Evolutionary conservation across 345 rosid genomes (phyloP), one percentile per base, ranked within the genome.

Genomic region (Hevea brasiliensis): DNA sequence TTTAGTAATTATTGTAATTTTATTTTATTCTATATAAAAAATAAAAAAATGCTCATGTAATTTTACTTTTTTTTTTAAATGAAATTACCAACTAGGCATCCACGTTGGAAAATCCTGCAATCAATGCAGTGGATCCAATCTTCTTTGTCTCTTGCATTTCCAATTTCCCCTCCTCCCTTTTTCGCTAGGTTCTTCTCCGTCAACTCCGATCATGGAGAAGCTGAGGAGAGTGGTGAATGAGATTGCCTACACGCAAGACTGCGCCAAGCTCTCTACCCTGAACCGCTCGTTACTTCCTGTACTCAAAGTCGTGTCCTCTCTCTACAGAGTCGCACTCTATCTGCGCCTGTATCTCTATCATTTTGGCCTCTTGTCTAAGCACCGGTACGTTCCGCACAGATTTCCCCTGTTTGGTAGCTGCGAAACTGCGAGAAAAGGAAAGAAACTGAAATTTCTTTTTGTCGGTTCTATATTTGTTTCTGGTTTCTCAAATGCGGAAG

Each of bases 301-400:
- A 1, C 76, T 64, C 70, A 23, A 64, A 4, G 11, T 65, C 14
- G 23, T 45, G 17, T 73, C 76, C 23, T 73, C 63, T 9, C 44
- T 65, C 50, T 64, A 42, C 55, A 6, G 9, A 3, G 14, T 13
- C 67, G 82, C 85, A 35, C 86, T 93, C 74, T 83, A 76, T 23
- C 70, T 88, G 79, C 93, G 95, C 72, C 81, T 45, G 65, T 80
- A 53, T 48, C 88, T 91, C 74, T 86, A 91, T 87, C 75, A 42
- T 79, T 59, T 48, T 51, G 87, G 86, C 65, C 13, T 89, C 76
- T 78, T 89, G 72, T 76, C 84, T 23, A 73, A 72, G 63, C 83
- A 79, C 82, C 78, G 90, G 97, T 88, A 69, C 68, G 70, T 26
- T 0, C 9, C 6, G 15, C 54, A 18, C 41, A 29, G 18, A 1